Conservation (phyloP, 768 basidiomycete genomes). For the Leccinum sublutescens region DNA sequence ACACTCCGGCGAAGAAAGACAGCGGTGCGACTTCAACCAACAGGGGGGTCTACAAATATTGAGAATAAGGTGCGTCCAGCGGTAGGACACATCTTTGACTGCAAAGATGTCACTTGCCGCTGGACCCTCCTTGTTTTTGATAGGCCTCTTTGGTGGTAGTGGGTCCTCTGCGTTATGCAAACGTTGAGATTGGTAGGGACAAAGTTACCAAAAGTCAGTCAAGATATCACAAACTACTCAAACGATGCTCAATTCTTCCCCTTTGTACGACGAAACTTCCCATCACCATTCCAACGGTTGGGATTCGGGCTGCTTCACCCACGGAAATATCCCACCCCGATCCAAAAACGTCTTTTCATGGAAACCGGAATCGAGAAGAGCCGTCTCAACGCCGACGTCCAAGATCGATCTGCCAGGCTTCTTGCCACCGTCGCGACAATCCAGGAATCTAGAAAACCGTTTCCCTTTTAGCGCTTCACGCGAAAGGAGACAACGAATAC, state of each 20-base stretch:
- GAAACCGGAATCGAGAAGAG: constrained; percentile 17
- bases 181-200: neutral
- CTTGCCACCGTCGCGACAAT: constrained; percentile 34
- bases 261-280: neutral
- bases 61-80: constrained; percentile 26
- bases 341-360: constrained; percentile 12
- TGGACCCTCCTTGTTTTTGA: constrained; percentile 20
- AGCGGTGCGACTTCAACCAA: neutral
- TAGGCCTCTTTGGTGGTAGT: neutral
- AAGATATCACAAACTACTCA: too few species aligned
- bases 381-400: constrained; percentile 15
- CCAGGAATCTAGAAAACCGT: constrained; percentile 25
- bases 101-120: constrained; percentile 10
- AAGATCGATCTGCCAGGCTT: constrained; percentile 17
- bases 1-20: neutral
- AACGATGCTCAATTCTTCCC: neutral
- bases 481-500: neutral
- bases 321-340: constrained; percentile 8
- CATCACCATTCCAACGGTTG: constrained; percentile 10
- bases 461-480: neutral
- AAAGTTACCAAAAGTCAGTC: neutral
- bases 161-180: neutral
- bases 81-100: constrained; percentile 12
- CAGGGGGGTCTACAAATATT: neutral
- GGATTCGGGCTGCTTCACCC: constrained; percentile 2